These are phyloP conservation scores for Amesomyces nigricolor DNA, from an alignment of 2,329 filamentous ascomycete genomes.

Conservation along the genomic window DNA sequence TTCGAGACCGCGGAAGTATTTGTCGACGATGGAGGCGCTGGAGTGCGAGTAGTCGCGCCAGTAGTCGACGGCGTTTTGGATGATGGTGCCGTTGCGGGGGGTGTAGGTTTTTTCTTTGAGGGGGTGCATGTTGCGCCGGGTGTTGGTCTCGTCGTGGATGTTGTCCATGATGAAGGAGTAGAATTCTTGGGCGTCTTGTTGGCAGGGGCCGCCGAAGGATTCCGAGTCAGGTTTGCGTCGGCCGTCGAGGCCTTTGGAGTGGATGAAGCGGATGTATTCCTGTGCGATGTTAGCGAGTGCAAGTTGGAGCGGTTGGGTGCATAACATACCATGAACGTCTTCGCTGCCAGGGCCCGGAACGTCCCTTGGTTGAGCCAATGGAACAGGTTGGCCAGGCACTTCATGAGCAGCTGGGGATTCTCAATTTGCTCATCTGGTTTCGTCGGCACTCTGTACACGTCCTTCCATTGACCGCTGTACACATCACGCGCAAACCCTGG, in stretches of 20 bases:
- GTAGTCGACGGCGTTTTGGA: slow-evolving; percentile 62
- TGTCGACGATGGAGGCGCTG: slow-evolving; percentile 71
- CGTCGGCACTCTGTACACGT: slow-evolving; percentile 61
- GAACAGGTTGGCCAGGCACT: slow-evolving; percentile 54
- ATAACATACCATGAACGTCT: slow-evolving; percentile 51
- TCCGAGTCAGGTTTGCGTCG: slow-evolving; percentile 38
- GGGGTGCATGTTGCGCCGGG: slow-evolving; percentile 38
- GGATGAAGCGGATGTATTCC: slow-evolving; percentile 61
- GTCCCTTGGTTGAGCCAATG: slow-evolving; percentile 51
- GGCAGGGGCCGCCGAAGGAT: slow-evolving; percentile 63
- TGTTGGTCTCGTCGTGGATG: slow-evolving; percentile 81
- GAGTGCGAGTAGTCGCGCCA: slow-evolving; percentile 67
- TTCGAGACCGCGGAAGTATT: slow-evolving; percentile 73
- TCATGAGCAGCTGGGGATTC: slow-evolving; percentile 54
- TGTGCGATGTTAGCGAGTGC: slow-evolving; percentile 30
- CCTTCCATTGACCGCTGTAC: slow-evolving; percentile 53
- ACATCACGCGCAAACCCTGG: slow-evolving; percentile 60
- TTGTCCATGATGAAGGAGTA: slow-evolving; percentile 75
- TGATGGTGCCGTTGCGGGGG: slow-evolving; percentile 25
- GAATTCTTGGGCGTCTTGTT: slow-evolving; percentile 92
- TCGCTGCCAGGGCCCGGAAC: slow-evolving; percentile 46
- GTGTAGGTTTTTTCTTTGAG: slow-evolving; percentile 20
- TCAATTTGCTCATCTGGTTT: slow-evolving; percentile 52
- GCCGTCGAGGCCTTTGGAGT: slow-evolving; percentile 34
- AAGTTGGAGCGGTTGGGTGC: slow-evolving; percentile 22